These are phyloP conservation scores for Tulasnella sp. DNA, from an alignment of 768 basidiomycete species.

Conservation along the genomic window DNA sequence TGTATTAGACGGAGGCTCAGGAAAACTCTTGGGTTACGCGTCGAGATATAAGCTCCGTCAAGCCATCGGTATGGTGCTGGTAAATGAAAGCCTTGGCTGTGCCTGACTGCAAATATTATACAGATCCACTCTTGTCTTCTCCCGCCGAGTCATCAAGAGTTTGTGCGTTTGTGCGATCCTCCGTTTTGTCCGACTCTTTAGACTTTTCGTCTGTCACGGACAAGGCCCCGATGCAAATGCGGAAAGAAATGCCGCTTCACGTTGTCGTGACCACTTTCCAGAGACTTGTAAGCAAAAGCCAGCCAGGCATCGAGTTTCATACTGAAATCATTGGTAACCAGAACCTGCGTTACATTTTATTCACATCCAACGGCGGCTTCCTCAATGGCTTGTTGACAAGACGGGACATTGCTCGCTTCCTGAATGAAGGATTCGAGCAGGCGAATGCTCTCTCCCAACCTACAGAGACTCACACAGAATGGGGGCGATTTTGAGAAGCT, in stretches of 20 bases:
- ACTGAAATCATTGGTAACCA: slow-evolving; percentile 26
- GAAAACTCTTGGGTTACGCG: slow-evolving; percentile 50
- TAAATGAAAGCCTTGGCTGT: not conserved
- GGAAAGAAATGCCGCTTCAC: slow-evolving; percentile 62
- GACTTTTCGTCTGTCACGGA: slow-evolving; percentile 36
- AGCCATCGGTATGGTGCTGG: slow-evolving; percentile 30
- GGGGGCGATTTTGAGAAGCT: not conserved
- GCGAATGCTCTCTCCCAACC: slow-evolving; percentile 7
- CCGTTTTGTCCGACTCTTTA: slow-evolving; percentile 5
- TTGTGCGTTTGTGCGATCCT: slow-evolving; percentile 17
- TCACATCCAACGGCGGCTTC: slow-evolving; percentile 47
- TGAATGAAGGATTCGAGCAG: slow-evolving; percentile 15
- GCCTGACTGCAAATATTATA: not conserved
- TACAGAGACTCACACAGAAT: not conserved
- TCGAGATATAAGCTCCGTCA: slow-evolving; percentile 46
- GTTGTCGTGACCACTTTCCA: slow-evolving; percentile 68
- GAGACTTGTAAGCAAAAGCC: slow-evolving; percentile 43
- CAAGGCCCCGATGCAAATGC: slow-evolving; percentile 50
- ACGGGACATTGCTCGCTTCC: slow-evolving; percentile 46
- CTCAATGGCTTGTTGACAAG: slow-evolving; percentile 63
- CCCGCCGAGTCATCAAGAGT: slow-evolving; percentile 20
- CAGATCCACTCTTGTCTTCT: slow-evolving; percentile 25
- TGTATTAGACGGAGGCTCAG: slow-evolving; percentile 41
- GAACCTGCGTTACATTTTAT: slow-evolving; percentile 63
- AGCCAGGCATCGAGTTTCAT: slow-evolving; percentile 4